Evolutionary conservation across 768 basidiomycete genomes (phyloP).

Genomic region (Hortiboletus campestris): DNA sequence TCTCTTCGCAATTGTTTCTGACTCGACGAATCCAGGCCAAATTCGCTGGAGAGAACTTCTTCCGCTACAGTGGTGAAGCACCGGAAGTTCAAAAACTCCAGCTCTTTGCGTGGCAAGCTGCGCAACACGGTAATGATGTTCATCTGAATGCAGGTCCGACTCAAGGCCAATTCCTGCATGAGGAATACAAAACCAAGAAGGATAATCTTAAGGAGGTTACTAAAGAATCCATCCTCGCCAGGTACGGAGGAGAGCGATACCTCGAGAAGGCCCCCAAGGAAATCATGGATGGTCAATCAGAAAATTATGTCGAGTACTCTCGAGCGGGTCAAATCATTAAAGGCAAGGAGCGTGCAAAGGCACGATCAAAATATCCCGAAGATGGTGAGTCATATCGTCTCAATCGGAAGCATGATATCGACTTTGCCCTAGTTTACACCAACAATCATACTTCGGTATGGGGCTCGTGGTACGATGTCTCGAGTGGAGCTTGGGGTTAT

Average conservation of each 20-base stretch:
- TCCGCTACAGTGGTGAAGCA: conserved; percentile 90
- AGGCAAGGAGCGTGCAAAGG: conserved; percentile 86
- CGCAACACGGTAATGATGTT: conserved; percentile 89
- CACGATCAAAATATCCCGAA: conserved; percentile 91
- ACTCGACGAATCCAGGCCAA: conserved; percentile 49
- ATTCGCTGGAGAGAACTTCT: conserved; percentile 97
- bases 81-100: conserved; percentile 88
- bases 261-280: conserved; percentile 88
- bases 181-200: conserved; percentile 90
- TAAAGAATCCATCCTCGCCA: conserved; percentile 85
- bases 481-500: conserved; percentile 83
- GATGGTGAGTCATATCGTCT: conserved; percentile 60
- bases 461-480: conserved; percentile 90
- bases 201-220: conserved; percentile 85
- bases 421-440: conserved; percentile 57
- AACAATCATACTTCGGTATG: conserved; percentile 97
- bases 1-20: not conserved
- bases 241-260: conserved; percentile 94
- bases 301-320: conserved; percentile 97
- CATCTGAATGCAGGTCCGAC: conserved; percentile 97
- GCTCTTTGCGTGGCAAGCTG: conserved; percentile 96
- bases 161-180: conserved; percentile 87
- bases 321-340: conserved; percentile 87
- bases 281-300: conserved; percentile 91
- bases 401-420: not conserved